Base-by-base conservation (phyloP, 257 asterid species). In the Cordia subcordata region DNA sequence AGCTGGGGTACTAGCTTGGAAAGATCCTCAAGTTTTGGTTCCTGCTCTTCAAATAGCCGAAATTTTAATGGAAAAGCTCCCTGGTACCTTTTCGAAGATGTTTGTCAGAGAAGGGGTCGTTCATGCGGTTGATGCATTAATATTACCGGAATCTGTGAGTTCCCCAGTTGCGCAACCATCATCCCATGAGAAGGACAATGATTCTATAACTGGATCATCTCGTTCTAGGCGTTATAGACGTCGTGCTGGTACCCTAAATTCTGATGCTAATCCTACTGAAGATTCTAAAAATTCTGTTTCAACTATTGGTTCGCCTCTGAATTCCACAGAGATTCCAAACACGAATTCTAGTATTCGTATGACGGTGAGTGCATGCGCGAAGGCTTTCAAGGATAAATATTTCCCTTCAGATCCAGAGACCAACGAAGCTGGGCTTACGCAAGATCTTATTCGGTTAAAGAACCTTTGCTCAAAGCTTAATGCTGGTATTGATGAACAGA, bases 1-100 rank as follows among this genome's bases (percentile, higher is more conserved):
- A 69, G 95, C 97, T 64, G 99, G 99, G 67, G 95, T 94, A 60
- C 76, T 94, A 71, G 99, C 99, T 49, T 90, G 96, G 97, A 94
- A 94, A 83, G 99, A 94, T 82, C 97, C 97, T 35, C 99, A 87
- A 65, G 99, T 85, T 61, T 76, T 94, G 81, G 85, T 89, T 35
- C 97, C 97, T 13, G 94, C 99, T 53, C 96, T 94, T 71, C 97
- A 94, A 65, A 81, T 90, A 66, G 87, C 99, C 22, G 99, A 87
- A 72, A 94, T 94, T 61, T 75, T 90, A 76, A 90, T 94, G 99
- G 94, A 87, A 77, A 94, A 87, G 75, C 96, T 90, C 62, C 99
- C 99, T 20, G 87, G 72, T 60, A 79, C 79, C 44, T 94, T 94
- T 72, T 72, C 97, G 56, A 87, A 86, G 85, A 83, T 94, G 92